Conservation (phyloP, 805 yeast species). For the Candida sakaeoensis region DNA sequence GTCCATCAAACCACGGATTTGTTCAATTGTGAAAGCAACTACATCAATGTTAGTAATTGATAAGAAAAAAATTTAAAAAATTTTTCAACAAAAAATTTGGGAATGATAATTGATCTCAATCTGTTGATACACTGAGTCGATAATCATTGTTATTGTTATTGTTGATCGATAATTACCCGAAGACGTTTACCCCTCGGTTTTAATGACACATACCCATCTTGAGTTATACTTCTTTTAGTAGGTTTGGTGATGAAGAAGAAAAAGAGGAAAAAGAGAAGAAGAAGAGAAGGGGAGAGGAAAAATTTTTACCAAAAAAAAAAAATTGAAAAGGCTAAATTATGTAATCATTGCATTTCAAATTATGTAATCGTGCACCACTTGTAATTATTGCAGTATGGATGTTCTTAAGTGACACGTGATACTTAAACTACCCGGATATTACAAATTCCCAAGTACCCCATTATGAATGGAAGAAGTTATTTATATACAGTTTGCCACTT, state of each 20-base stretch:
- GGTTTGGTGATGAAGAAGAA: conserved; percentile 9
- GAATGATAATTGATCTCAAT: too few relatives aligned
- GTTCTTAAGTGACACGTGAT: conserved; percentile 1
- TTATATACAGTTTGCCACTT: too few relatives aligned
- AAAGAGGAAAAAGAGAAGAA: conserved; percentile 8
- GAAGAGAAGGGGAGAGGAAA: conserved; percentile 2
- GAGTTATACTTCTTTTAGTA: conserved; percentile 5
- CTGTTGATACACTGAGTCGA: too few relatives aligned
- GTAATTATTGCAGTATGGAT: conserved; percentile 2
- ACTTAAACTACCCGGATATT: neutral
- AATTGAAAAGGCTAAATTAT: neutral
- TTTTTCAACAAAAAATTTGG: neutral
- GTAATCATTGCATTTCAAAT: neutral
- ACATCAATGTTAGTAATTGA: conserved; percentile 6
- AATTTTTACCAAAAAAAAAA: conserved; percentile 4
- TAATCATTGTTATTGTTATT: too few relatives aligned
- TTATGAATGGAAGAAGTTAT: neutral
- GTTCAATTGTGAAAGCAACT: conserved; percentile 58
- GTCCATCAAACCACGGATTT: conserved; percentile 99
- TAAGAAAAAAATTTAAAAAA: neutral
- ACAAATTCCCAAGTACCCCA: neutral
- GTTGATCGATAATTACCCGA: too few relatives aligned
- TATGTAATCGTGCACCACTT: neutral
- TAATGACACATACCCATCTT: conserved; percentile 15
- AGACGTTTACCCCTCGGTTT: too few relatives aligned